Evolutionary conservation across 2,329 filamentous ascomycete species (phyloP), one percentile per base, ranked within the genome.

Genomic region (Hypocreales sp.): DNA sequence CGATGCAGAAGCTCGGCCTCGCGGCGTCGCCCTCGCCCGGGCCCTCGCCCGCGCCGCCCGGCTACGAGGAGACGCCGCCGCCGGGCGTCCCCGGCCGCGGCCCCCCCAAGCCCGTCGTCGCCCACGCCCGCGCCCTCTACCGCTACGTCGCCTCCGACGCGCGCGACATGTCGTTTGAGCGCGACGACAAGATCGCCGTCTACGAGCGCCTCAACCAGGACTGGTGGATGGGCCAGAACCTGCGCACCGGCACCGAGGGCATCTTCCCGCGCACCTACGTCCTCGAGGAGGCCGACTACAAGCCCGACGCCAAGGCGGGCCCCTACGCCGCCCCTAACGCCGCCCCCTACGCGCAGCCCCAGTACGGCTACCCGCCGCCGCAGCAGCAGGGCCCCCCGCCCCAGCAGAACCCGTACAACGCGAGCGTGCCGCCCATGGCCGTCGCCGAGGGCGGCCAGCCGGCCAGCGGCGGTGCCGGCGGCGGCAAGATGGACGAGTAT

Each of bases 201-300:
- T 70, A 73, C 38, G 82, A 93, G 56, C 86, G 92, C 60, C 90
- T 93, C 78, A 95, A 95, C 55, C 72, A 76, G 35, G 86, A 95
- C 55, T 95, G 87, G 87, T 94, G 84, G 83, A 77, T 83, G 64
- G 87, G 87, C 40, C 72, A 70, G 41, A 93, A 92, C 55, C 62
- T 77, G 45, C 73, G 83, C 28, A 92, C 84, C 7, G 78, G 78
- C 30, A 59, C 71, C 39, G 82, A 92, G 56, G 87, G 87, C 42
- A 93, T 95, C 50, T 95, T 95, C 66, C 87, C 87, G n/a, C 72
- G 78, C 40, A 83, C 70, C 50, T 95, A 95, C 48, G 86, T 92
- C 36, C 61, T 81, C 27, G 56, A 79, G 27, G 74, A 86, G 40
- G 64, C 78, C 39, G 73, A 78, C 50, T 47, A 46, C 37, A 40